Percentiles rank a stretch among this genome's conserved stretches.
phyloP scores from a whole-genome alignment of 2,329 filamentous ascomycete genomes.

The Cadophora sp. region DNA sequence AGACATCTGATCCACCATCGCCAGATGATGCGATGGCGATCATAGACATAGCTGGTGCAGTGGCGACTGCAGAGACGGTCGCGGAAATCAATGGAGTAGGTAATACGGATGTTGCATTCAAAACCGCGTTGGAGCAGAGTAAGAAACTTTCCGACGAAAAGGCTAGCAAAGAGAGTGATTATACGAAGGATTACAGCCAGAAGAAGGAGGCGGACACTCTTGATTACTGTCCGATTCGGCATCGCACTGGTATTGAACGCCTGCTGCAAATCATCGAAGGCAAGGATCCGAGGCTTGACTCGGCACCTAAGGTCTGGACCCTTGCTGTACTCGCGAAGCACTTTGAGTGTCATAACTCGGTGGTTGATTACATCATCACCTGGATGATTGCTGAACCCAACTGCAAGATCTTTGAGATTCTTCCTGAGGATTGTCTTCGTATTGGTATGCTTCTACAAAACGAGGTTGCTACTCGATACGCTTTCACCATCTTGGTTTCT shows the following conservation, averaged over 20 bases:
- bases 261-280: conserved; percentile 65
- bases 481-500: conserved; percentile 67
- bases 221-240: conserved; percentile 70
- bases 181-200: background rate
- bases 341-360: conserved; percentile 56
- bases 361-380: conserved; percentile 57
- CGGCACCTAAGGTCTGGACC: conserved; percentile 70
- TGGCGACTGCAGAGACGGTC: background rate
- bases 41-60: background rate
- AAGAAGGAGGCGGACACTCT: conserved; percentile 43
- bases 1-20: background rate
- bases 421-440: conserved; percentile 65
- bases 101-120: background rate
- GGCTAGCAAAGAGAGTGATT: background rate
- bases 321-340: conserved; percentile 67
- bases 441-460: conserved; percentile 59
- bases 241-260: conserved; percentile 67
- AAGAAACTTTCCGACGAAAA: background rate
- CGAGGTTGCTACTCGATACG: conserved; percentile 50
- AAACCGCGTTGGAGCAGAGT: conserved; percentile 3
- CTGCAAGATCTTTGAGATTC: conserved; percentile 64
- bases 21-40: background rate
- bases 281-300: conserved; percentile 62
- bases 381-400: conserved; percentile 67
- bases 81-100: background rate